Evolutionary conservation across 176 grass and related monocot genomes (phyloP).

Genomic region (Oryza officinalis): DNA sequence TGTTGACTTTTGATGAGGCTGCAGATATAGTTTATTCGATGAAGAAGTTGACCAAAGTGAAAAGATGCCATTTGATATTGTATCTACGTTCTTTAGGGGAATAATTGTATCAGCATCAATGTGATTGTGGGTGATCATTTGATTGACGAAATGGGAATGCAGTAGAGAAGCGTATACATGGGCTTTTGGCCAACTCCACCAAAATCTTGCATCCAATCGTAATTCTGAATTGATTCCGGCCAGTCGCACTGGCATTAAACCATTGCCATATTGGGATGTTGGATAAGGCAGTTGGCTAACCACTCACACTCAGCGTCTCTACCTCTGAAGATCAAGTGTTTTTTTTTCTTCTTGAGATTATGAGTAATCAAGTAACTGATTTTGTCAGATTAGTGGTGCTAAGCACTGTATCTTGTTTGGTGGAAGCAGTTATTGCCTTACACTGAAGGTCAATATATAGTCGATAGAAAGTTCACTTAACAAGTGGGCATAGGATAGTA

Average conservation of each 20-base stretch:
- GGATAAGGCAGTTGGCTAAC: constrained; percentile 49
- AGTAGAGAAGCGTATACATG: background rate
- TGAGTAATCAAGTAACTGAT: background rate
- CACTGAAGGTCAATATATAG: background rate
- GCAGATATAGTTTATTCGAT: background rate
- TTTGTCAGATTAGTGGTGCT: background rate
- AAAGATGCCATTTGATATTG: constrained; percentile 1
- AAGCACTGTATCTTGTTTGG: background rate
- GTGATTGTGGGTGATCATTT: constrained; percentile 9
- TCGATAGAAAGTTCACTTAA: background rate
- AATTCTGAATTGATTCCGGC: constrained; percentile 12
- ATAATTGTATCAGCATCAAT: constrained; percentile 5
- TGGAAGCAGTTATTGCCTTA: background rate
- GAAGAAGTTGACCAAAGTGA: constrained; percentile 34
- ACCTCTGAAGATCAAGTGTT: background rate
- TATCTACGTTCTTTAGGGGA: background rate
- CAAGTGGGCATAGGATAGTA: background rate
- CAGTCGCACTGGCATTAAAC: constrained; percentile 5
- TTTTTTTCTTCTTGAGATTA: background rate
- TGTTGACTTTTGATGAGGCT: constrained; percentile 17
- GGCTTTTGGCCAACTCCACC: constrained; percentile 41
- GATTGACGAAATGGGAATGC: background rate
- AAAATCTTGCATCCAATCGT: background rate
- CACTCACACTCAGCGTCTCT: constrained; percentile 30
- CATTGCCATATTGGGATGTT: background rate